Base-by-base conservation (phyloP, 164 flowering plant species). In the Berberis thunbergii region DNA sequence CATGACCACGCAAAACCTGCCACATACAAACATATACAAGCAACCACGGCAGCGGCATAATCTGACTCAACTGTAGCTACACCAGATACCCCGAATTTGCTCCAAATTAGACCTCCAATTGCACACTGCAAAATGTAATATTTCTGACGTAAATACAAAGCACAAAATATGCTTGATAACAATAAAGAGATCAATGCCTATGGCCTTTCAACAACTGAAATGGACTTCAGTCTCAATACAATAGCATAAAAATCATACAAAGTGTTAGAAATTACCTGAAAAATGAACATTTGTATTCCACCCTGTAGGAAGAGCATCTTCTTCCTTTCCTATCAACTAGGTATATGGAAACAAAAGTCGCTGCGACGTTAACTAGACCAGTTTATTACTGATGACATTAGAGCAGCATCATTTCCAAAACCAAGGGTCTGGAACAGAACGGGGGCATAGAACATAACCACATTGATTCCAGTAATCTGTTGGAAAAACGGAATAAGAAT, bases 1-100 rank as follows among this genome's bases (percentile, higher is more conserved):
- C 97, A 91, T 4, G 97, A 91, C 96, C 96, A 91, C 0, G 96
- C 97, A 50, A 88, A 91, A 0, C 82, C 96, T 0, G 90, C 75
- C 0, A 91, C 96, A 59, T 81, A 87, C 7, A 78, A 54, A 75
- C 97, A 89, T 4, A 91, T 91, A 76, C 86, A 84, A 10, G 80
- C 70, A 55, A 91, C 90, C 60, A 91, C 88, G 6, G 83, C 75
- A 4, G 74, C 65, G 2, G 96, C 96, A 44, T 84, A 88, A 80
- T 82, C 79, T 57, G 80, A 79, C 5, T 85, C 80, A 10, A 91
- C 50, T 0, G 73, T 62, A 1, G 81, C 90, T 0, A 83, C 79
- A 2, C 97, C 94, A 26, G 67, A 63, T 0, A 69, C 54, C 2
- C 94, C 97, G 46, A 91, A 91, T 57, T 87, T 91, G 1, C 72